A percentile compares a stretch with the other conserved stretches of the same genome.
phyloP scores from a whole-genome alignment of 1,284 basidiomycete genomes.

The Trichosporon sp. region DNA sequence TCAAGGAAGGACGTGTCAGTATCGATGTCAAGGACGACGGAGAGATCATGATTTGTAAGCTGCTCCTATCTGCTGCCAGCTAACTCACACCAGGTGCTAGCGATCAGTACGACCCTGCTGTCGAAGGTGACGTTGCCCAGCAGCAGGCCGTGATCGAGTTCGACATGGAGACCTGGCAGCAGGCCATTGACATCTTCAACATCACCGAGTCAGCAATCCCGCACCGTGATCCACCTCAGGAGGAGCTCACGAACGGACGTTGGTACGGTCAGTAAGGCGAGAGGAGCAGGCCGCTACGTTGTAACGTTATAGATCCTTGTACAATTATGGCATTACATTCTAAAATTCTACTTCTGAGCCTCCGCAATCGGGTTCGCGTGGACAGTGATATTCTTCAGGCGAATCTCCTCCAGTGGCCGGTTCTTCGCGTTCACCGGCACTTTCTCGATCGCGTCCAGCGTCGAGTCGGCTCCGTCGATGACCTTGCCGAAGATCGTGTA shows the following conservation, averaged over 20 bases:
- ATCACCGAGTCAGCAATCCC: constrained; percentile 58
- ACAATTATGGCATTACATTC: constrained; percentile 20
- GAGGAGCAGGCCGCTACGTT: not conserved
- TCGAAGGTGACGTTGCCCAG: constrained; percentile 40
- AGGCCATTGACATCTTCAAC: constrained; percentile 57
- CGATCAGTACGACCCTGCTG: constrained; percentile 43
- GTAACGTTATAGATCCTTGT: constrained; percentile 21
- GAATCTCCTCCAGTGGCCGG: constrained; percentile 80
- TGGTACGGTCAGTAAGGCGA: constrained; percentile 22
- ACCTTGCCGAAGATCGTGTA: constrained; percentile 93
- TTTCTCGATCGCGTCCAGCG: constrained; percentile 85
- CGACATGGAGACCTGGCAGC: constrained; percentile 54
- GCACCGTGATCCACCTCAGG: constrained; percentile 35
- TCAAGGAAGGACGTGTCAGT: constrained; percentile 58
- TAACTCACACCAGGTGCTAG: constrained; percentile 26
- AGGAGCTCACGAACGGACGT: constrained; percentile 18
- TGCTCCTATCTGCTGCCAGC: no score
- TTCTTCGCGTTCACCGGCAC: constrained; percentile 89
- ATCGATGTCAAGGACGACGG: constrained; percentile 53
- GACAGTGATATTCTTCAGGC: constrained; percentile 76
- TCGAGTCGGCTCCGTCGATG: constrained; percentile 89
- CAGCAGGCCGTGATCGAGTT: constrained; percentile 62
- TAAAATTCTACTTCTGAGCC: constrained; percentile 34
- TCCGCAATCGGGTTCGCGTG: constrained; percentile 80
- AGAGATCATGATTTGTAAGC: constrained; percentile 57